Evolutionary conservation across 768 basidiomycete species (phyloP).

Genomic region (Calvatia gigantea): DNA sequence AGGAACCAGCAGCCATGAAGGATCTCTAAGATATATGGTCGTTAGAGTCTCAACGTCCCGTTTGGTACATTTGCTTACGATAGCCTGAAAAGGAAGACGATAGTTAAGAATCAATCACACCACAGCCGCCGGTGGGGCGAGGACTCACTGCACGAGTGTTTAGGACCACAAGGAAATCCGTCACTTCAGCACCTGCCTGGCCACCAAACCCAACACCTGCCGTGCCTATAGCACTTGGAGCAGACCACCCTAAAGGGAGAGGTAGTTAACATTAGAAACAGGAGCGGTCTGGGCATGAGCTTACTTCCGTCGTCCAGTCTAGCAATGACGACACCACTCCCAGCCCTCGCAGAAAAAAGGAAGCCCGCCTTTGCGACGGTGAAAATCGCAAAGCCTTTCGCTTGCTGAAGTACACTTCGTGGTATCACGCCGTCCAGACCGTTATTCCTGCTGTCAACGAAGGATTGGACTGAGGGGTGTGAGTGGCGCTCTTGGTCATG

Average conservation of each 20-base stretch:
- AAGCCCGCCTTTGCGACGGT: conserved; percentile 79
- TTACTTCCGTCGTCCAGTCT: conserved; percentile 75
- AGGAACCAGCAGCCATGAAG: conserved; percentile 92
- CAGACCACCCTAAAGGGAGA: conserved; percentile 72
- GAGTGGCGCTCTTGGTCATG: conserved; percentile 3
- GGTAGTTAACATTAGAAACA: conserved; percentile 5
- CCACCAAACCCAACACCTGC: conserved; percentile 88
- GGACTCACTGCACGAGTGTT: conserved; percentile 71
- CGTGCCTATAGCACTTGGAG: conserved; percentile 92
- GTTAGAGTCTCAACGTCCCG: not conserved
- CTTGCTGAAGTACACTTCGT: conserved; percentile 44
- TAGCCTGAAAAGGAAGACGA: conserved; percentile 39
- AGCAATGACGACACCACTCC: conserved; percentile 88
- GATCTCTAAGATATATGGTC: conserved; percentile 43
- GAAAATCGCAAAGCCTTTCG: conserved; percentile 85
- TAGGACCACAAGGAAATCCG: conserved; percentile 86
- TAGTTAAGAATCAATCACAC: not conserved
- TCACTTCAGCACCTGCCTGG: conserved; percentile 82
- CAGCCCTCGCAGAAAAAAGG: conserved; percentile 75
- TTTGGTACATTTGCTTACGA: conserved; percentile 42
- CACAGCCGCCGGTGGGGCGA: not conserved
- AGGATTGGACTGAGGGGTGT: conserved; percentile 63
- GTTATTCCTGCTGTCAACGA: conserved; percentile 77
- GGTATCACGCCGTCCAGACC: conserved; percentile 76
- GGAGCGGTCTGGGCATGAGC: conserved; percentile 25